Evolutionary conservation across 139 green algal species (phyloP).

Genomic region (Chlorella ohadii): DNA sequence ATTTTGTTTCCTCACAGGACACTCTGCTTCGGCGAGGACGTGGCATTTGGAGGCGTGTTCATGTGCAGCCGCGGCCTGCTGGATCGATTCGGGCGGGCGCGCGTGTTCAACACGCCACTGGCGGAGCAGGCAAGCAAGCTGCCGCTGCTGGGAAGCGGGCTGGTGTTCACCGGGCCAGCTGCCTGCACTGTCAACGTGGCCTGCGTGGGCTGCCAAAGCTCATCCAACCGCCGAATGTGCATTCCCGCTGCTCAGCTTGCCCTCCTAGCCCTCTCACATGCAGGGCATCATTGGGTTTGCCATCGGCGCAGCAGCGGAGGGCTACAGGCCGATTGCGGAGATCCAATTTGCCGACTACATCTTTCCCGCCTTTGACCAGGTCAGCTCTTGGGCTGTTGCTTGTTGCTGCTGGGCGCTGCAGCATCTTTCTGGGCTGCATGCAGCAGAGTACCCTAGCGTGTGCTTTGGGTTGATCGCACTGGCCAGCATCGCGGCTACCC

Average conservation of each 20-base stretch:
- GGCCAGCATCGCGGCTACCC: too few species aligned
- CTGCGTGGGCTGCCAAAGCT: too few species aligned
- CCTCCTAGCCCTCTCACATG: neutral
- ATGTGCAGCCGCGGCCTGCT: constrained; percentile 85
- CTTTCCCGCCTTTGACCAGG: constrained; percentile 94
- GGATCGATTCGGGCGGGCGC: constrained; percentile 75
- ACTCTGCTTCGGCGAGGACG: constrained; percentile 92
- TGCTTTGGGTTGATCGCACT: too few species aligned
- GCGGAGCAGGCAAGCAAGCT: constrained; percentile 74
- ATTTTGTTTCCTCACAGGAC: too few species aligned
- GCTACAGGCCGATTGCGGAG: constrained; percentile 75
- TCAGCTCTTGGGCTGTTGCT: too few species aligned
- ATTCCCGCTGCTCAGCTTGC: too few species aligned
- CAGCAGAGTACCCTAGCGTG: too few species aligned
- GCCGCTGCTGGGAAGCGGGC: neutral
- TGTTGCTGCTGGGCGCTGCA: too few species aligned
- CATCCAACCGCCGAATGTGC: too few species aligned
- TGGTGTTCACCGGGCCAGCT: too few species aligned
- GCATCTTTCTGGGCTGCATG: too few species aligned
- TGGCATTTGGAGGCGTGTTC: constrained; percentile 95
- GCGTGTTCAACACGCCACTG: constrained; percentile 96
- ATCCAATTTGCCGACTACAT: constrained; percentile 84
- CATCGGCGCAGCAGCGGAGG: constrained; percentile 84
- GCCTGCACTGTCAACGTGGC: too few species aligned
- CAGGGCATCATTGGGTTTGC: constrained; percentile 94